phyloP scores from a whole-genome alignment of 768 basidiomycete species.

The Podaxis sp. region DNA sequence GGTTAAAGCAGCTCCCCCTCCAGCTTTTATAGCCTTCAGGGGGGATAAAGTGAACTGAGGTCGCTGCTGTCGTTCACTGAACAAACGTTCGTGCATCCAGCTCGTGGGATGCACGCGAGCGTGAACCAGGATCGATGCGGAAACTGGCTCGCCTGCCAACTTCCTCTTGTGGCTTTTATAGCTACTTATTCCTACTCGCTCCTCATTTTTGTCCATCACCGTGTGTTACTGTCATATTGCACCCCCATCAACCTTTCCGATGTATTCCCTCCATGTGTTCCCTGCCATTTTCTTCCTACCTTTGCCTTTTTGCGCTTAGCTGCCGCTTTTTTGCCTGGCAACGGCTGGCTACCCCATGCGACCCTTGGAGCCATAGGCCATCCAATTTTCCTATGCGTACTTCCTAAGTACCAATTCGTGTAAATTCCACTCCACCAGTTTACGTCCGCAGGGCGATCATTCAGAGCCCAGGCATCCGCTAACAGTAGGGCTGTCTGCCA shows the following conservation, averaged over 20 bases:
- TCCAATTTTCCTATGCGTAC: not conserved
- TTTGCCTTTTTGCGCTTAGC: not conserved
- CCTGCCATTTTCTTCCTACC: not conserved
- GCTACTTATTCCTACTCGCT: conserved; percentile 14
- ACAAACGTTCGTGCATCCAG: conserved; percentile 38
- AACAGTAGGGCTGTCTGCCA: not conserved
- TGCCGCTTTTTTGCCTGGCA: not conserved
- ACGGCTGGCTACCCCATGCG: not conserved
- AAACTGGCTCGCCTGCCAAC: conserved; percentile 1
- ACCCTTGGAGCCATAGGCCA: not conserved
- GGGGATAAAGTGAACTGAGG: conserved; percentile 1
- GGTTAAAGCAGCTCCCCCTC: conserved; percentile 11
- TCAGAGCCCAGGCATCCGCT: not conserved
- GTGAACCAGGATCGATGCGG: conserved; percentile 7
- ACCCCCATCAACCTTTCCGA: not conserved
- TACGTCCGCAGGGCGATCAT: too few species aligned
- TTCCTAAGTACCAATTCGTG: not conserved
- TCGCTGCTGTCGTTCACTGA: conserved; percentile 16
- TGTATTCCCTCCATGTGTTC: not conserved
- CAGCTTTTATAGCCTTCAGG: conserved; percentile 13
- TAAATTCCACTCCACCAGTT: not conserved
- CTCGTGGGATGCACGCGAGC: conserved; percentile 1
- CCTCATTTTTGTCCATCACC: conserved; percentile 17
- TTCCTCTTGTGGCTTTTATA: conserved; percentile 37
- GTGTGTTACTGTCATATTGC: not conserved